Evolutionary conservation across 2,329 filamentous ascomycete genomes (phyloP), one percentile per base, ranked within the genome.

Genomic region (Sporothrix variecibatus): DNA sequence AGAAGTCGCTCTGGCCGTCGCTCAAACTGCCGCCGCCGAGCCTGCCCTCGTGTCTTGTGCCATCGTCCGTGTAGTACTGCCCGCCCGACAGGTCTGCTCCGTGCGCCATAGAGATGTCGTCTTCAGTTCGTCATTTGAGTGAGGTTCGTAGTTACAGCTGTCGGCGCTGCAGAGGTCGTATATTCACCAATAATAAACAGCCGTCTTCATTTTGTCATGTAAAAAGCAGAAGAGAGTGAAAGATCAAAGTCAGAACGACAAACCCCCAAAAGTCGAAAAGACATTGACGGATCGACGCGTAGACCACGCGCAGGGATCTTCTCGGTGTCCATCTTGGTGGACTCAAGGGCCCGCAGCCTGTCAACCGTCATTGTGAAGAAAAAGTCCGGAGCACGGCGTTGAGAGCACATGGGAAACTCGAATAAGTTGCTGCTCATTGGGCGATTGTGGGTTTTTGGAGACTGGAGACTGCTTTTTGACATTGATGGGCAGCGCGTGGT

Each of bases 401-500:
- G 15, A 38, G 26, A 3, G 43, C 26, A 68, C 65, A 68, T 68
- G 65, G 11, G 43, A 38, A 34, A n/a, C 34, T n/a, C 31, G n/a
- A 60, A 43, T 71, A 23, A 15, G 68, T 1, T 43, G 51, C 34
- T 71, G 51, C 12, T 28, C 31, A 71, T 71, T 71, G 68, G 65
- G 68, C n/a, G 49, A n/a, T 23, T 40, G 62, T 65, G n/a, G 38
- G 20, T 23, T 46, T 11, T 65, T 20, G 38, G 23, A 65, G 62
- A 65, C 11, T 7, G 23, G n/a, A 7, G 28, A 12, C 58, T n/a
- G 11, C 38, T 67, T 67, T 43, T 12, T n/a, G 17, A 46, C 62
- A 9, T 23, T 23, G 28, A 70, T 31, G 31, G 12, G n/a, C n/a
- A 31, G 23, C 69, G 51, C 69, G 69, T 71, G 69, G 69, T 71